Evolutionary conservation across 2,329 filamentous ascomycete genomes (phyloP).

Genomic region (Cryoendolithus antarcticus): DNA sequence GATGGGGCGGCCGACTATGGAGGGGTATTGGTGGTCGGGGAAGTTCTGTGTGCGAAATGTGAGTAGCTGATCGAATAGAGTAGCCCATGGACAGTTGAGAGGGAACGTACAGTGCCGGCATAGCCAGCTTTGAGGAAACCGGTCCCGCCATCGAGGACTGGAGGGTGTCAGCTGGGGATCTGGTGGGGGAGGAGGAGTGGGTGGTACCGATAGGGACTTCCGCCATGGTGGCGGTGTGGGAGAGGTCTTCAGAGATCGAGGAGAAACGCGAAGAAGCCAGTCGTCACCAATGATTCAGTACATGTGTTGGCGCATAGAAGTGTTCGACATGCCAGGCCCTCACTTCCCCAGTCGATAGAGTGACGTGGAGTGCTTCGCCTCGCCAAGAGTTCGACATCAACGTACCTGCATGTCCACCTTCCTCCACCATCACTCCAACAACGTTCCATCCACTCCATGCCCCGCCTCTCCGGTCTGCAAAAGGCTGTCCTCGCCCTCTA

Average conservation of each 20-base stretch:
- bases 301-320: no score
- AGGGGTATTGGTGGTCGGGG: conserved; percentile 95
- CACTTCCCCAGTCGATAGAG: no score
- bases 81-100: not conserved
- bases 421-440: no score
- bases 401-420: no score
- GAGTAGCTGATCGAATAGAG: not conserved
- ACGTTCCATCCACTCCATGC: conserved; percentile 12
- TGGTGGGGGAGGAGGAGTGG: conserved; percentile 1
- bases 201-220: conserved; percentile 37
- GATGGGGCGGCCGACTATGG: conserved; percentile 95
- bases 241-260: no score
- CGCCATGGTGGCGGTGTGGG: conserved; percentile 26
- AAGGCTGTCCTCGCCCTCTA: conserved; percentile 79
- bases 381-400: conserved; percentile 1
- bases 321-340: no score
- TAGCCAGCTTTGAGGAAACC: conserved; percentile 99
- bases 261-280: no score
- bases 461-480: conserved; percentile 72
- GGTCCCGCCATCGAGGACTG: conserved; percentile 98
- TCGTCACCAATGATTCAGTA: no score
- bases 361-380: not conserved
- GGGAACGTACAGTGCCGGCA: conserved; percentile 60
- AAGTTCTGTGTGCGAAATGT: conserved; percentile 57
- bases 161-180: conserved; percentile 9